A percentile compares a stretch with the other conserved stretches of the same genome.
Conservation (phyloP, 2,329 filamentous ascomycete genomes). For the Fusarium nygamai region DNA sequence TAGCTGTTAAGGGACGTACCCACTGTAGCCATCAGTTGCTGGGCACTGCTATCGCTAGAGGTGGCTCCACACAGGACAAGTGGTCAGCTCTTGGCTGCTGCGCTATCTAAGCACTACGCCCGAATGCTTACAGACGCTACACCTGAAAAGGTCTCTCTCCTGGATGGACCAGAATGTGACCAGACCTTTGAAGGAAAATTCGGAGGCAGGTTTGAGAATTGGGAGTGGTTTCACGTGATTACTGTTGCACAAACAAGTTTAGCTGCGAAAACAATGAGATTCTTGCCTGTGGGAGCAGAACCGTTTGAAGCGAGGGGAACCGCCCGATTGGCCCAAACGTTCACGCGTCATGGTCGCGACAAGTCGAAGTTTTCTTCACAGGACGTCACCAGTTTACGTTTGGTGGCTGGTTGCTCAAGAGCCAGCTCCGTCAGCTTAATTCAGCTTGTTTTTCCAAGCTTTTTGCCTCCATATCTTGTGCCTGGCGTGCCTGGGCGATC, state of each 20-base stretch:
- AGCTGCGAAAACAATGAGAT: conserved; percentile 6
- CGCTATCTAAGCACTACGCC: conserved; percentile 30
- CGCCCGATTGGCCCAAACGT: conserved; percentile 34
- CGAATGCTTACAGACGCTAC: conserved; percentile 22
- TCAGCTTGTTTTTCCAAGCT: conserved; percentile 14
- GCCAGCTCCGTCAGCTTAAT: neutral
- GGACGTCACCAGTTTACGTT: conserved; percentile 8
- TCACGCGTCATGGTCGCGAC: conserved; percentile 44
- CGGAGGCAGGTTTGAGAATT: conserved; percentile 7
- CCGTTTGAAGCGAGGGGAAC: conserved; percentile 29
- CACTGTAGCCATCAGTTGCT: conserved; percentile 29
- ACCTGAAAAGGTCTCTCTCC: conserved; percentile 9
- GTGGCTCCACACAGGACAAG: conserved; percentile 14
- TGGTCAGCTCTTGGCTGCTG: conserved; percentile 19
- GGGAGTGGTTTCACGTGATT: conserved; percentile 32
- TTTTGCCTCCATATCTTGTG: conserved; percentile 26
- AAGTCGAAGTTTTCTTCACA: conserved; percentile 15
- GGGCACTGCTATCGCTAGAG: conserved; percentile 20
- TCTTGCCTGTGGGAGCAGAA: neutral
- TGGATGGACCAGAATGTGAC: neutral
- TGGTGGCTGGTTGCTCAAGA: conserved; percentile 22
- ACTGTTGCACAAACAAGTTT: neutral
- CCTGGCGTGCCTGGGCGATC: conserved; percentile 30
- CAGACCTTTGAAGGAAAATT: conserved; percentile 9
- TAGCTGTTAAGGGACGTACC: conserved; percentile 39